Percentiles rank a stretch among this genome's conserved stretches.
Evolutionary conservation across 2,329 filamentous ascomycete genomes (phyloP).

Genomic region (Lecanicillium sp.): DNA sequence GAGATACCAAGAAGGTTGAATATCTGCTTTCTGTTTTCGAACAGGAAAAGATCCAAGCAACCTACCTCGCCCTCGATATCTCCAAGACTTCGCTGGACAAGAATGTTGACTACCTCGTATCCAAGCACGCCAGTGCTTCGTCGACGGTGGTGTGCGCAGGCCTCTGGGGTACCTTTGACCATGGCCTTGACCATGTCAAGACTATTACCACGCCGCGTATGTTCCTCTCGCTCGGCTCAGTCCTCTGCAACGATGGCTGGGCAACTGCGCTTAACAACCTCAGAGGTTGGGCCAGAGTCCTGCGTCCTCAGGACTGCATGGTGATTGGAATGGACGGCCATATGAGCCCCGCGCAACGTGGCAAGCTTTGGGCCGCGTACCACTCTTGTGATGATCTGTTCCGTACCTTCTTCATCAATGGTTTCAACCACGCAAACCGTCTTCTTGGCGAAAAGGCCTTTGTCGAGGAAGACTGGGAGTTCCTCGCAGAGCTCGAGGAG

Average conservation of each 20-base stretch:
- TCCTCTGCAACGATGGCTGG: slow-evolving; percentile 33
- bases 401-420: slow-evolving; percentile 28
- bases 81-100: slow-evolving; percentile 25
- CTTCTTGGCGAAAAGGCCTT: slow-evolving; percentile 26
- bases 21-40: slow-evolving; percentile 28
- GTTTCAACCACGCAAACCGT: slow-evolving; percentile 28
- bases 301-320: slow-evolving; percentile 26
- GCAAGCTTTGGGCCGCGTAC: slow-evolving; percentile 32
- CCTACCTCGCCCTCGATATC: slow-evolving; percentile 32
- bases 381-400: slow-evolving; percentile 28
- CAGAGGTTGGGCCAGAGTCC: slow-evolving; percentile 25
- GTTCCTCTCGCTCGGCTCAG: slow-evolving; percentile 33
- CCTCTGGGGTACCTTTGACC: slow-evolving; percentile 31
- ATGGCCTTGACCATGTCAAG: slow-evolving; percentile 23
- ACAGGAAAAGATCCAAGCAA: slow-evolving; percentile 17
- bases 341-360: slow-evolving; percentile 19
- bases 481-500: slow-evolving; percentile 26
- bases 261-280: slow-evolving; percentile 24
- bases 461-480: slow-evolving; percentile 28
- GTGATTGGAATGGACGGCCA: slow-evolving; percentile 35
- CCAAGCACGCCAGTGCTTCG: slow-evolving; percentile 16
- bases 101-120: slow-evolving; percentile 23
- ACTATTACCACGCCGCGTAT: slow-evolving; percentile 22
- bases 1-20: slow-evolving; percentile 32
- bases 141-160: slow-evolving; percentile 25